Evolutionary conservation across 805 yeast species (phyloP), one percentile per base, ranked within the genome.

Genomic region (Sugiyamaella americana): DNA sequence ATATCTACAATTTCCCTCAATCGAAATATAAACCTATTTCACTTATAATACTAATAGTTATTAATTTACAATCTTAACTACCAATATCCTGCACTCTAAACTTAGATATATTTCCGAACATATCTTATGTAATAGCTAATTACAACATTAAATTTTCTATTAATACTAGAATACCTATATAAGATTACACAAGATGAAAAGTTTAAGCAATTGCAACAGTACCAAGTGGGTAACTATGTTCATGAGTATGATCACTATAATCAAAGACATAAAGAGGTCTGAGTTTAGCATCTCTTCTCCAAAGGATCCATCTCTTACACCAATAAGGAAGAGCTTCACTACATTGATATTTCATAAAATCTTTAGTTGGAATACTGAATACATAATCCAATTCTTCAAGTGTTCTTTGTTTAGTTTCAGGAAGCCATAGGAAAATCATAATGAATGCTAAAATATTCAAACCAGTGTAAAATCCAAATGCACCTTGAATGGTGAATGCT

Each of bases 401-500:
- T 0, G 89, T 80, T 51, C 79, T 72, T 36, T 78, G 78, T 66
- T 77, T 79, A 2, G 91, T 84, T 60, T 83, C 91, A 2, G 88
- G 84, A 23, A 69, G 59, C 65, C 64, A 67, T 22, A 66, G 59
- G 49, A 72, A 70, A 16, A 76, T 76, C 51, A 83, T 68, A 61
- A 82, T 70, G 72, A 83, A 79, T 46, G 85, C 72, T 3, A 83
- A 84, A 57, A 85, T 56, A 62, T 86, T 86, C 86, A 89, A 82
- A 11, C 83, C 94, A 1, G 94, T 94, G 59, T 84, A 87, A 75
- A 80, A 87, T 13, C 93, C 88, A 60, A 84, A 87, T 3, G 91
- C 93, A 64, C 95, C 95, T 56, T 80, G 84, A 2, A 86, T 76
- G 48, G 76, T 78, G 68, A 87, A 80, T 0, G 84, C 81, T 38